Conservation (phyloP, 345 rosid species). For the Noccaea caerulescens region DNA sequence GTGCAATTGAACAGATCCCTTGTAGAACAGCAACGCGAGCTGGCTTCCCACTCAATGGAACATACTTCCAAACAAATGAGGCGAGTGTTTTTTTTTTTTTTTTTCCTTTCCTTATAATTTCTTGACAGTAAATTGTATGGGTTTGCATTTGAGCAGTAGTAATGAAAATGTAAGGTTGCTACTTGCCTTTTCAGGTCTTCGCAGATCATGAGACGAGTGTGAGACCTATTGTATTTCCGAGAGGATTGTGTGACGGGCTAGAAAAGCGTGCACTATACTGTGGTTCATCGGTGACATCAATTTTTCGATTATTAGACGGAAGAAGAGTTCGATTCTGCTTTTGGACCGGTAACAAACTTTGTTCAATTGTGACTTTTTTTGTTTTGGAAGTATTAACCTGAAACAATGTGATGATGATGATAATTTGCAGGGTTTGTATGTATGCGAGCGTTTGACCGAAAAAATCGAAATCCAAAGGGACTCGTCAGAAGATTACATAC, state of each 20-base stretch:
- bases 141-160: background rate
- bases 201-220: slow-evolving; percentile 66
- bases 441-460: slow-evolving; percentile 56
- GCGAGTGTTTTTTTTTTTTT: slow-evolving; percentile 27
- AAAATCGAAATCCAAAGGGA: slow-evolving; percentile 38
- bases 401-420: background rate
- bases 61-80: slow-evolving; percentile 84
- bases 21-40: slow-evolving; percentile 60
- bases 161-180: background rate
- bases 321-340: slow-evolving; percentile 42
- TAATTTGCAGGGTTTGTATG: slow-evolving; percentile 56
- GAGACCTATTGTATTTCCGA: slow-evolving; percentile 47
- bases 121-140: background rate
- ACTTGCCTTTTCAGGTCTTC: slow-evolving; percentile 54
- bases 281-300: slow-evolving; percentile 53
- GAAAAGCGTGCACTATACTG: slow-evolving; percentile 48
- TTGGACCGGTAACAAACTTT: slow-evolving; percentile 46
- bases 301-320: slow-evolving; percentile 39
- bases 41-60: slow-evolving; percentile 75
- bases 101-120: background rate
- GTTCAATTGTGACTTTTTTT: background rate
- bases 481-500: slow-evolving; percentile 51
- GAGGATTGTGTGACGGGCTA: slow-evolving; percentile 46
- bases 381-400: background rate
- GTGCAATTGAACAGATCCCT: slow-evolving; percentile 55